phyloP scores from a whole-genome alignment of 2,329 filamentous ascomycete genomes.

The Fusarium torulosum region DNA sequence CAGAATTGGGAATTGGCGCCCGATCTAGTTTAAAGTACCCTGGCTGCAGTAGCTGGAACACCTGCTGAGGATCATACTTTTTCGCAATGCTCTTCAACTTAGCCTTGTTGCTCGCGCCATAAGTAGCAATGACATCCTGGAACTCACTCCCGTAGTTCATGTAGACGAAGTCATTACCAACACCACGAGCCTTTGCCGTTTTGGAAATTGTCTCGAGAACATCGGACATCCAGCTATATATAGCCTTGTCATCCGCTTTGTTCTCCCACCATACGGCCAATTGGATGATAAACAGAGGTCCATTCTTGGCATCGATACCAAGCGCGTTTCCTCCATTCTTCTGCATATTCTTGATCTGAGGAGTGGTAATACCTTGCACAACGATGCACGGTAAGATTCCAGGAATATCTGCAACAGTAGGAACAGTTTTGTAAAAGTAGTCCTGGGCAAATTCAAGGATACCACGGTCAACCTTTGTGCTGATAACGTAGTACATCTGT shows the following conservation, averaged over 20 bases:
- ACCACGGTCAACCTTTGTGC: slow-evolving; percentile 15
- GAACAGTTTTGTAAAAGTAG: slow-evolving; percentile 42
- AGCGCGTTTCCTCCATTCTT: slow-evolving; percentile 53
- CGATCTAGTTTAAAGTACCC: slow-evolving; percentile 44
- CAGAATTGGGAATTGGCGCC: too few species aligned
- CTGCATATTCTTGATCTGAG: slow-evolving; percentile 52
- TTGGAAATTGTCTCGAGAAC: not conserved
- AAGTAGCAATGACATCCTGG: slow-evolving; percentile 20
- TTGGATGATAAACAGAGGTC: slow-evolving; percentile 40
- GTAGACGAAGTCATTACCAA: slow-evolving; percentile 17
- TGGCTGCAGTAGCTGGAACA: slow-evolving; percentile 12
- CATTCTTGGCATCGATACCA: slow-evolving; percentile 45
- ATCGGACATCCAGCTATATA: slow-evolving; percentile 32
- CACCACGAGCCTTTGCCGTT: slow-evolving; percentile 11
- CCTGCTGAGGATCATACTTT: slow-evolving; percentile 17
- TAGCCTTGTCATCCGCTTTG: slow-evolving; percentile 51
- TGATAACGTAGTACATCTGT: slow-evolving; percentile 26
- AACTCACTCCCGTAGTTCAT: slow-evolving; percentile 30
- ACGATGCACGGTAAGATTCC: slow-evolving; percentile 48
- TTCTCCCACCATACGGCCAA: slow-evolving; percentile 21
- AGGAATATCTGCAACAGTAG: slow-evolving; percentile 34
- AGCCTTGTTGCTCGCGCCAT: slow-evolving; percentile 10
- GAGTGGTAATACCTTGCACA: slow-evolving; percentile 58
- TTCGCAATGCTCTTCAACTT: slow-evolving; percentile 17
- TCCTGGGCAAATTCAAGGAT: slow-evolving; percentile 14